Base-by-base conservation (phyloP, 2,329 filamentous ascomycete species). In the Zymoseptoria brevis region DNA sequence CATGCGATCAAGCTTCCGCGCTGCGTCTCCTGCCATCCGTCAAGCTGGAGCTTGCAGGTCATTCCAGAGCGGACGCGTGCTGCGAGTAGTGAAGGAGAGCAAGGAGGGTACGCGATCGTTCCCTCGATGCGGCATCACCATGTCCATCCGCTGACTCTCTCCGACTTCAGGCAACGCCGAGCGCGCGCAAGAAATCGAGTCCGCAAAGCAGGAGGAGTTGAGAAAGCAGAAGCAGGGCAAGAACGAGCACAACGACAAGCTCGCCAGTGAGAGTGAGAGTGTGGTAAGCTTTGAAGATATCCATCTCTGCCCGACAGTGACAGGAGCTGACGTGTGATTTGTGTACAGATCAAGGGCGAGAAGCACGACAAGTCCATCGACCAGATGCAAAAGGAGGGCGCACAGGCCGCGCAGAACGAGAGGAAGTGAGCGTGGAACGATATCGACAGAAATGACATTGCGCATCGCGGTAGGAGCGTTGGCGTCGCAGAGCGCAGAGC, bases 251-350 rank as follows among this genome's bases (percentile, higher is more conserved):
- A 87, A 88, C 76, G 80, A 87, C 21, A 85, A 87, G 72, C 79
- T 95, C 54, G 89, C 89, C 2, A 88, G 85, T 54, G 84, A 90
- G 74, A 89, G 87, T 74, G 90, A 95, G 78, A 88, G 89, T 73
- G 84, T 83, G 67, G 80, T 94, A 75, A 64, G 81, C 74, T 51
- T 5, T 13, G 26, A 29, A 21, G 24, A 35, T 16, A 59, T 41
- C 48, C 4, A 9, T 16, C 21, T 35, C 19, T 29, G 19, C 55
- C 50, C 41, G 54, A 13, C 55, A 7, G 2, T 29, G 1, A 24
- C 26, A 24, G 13, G 11, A 53, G 30, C 54, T 19, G 45, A 53
- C 50, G 8, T 56, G 50, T 58, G 53, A 3, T 54, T 7, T 50
- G 26, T 50, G 50, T 50, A 53, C 57, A 74, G 71, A 61, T 73